Conservation (phyloP, 768 basidiomycete genomes). For the Tulasnella sp. region DNA sequence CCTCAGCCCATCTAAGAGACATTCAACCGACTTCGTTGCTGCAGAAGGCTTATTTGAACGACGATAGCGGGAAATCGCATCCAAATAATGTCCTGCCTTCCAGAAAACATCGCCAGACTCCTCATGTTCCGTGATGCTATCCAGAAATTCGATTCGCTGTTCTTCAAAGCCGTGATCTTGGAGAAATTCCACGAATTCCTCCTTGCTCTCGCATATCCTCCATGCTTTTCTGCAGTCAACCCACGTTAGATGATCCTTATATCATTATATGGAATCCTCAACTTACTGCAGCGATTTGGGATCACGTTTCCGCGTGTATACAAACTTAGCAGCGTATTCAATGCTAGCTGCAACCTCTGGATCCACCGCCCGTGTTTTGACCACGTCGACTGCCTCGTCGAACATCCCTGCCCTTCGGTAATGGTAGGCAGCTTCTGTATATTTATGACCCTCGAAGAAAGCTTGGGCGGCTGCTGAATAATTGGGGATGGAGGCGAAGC, state of each 20-base stretch:
- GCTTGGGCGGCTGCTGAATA: neutral
- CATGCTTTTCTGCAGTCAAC: slow-evolving; percentile 37
- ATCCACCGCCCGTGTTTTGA: slow-evolving; percentile 32
- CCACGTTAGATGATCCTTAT: neutral
- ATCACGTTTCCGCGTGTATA: slow-evolving; percentile 38
- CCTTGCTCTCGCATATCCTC: slow-evolving; percentile 42
- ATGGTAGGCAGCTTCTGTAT: slow-evolving; percentile 9
- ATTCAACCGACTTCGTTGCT: neutral
- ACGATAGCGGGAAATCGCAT: neutral
- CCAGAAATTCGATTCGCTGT: slow-evolving; percentile 41
- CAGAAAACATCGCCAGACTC: slow-evolving; percentile 52
- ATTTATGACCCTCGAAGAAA: neutral
- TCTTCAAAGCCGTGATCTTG: slow-evolving; percentile 47
- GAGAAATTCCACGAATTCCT: slow-evolving; percentile 51
- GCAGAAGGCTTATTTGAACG: neutral
- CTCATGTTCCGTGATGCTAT: slow-evolving; percentile 34
- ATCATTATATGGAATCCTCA: neutral
- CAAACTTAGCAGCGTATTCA: slow-evolving; percentile 39
- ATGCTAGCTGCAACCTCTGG: slow-evolving; percentile 32
- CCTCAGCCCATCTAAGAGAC: slow-evolving; percentile 7
- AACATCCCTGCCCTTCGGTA: slow-evolving; percentile 8
- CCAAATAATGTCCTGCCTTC: slow-evolving; percentile 33
- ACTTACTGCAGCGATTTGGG: slow-evolving; percentile 30
- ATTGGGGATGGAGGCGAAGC: neutral
- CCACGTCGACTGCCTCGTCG: slow-evolving; percentile 13